These are phyloP conservation scores for Aspergillus fructus DNA, from an alignment of 2,329 filamentous ascomycete species.

Conservation along the genomic window DNA sequence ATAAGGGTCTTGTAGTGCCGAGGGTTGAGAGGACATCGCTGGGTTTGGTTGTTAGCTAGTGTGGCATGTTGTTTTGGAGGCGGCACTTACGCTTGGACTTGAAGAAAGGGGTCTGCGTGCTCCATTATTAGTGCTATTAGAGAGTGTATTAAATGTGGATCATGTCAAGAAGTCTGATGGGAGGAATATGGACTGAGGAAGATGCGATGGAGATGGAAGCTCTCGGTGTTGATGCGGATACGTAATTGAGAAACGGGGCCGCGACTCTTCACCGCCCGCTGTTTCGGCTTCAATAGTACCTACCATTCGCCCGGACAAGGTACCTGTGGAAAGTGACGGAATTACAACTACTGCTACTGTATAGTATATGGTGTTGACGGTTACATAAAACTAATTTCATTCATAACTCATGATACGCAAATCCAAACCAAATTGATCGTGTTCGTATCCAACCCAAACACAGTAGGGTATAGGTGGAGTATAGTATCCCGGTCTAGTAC, in stretches of 20 bases:
- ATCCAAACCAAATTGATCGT: neutral
- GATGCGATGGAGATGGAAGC: neutral
- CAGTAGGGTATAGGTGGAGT: neutral
- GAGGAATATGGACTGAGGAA: neutral
- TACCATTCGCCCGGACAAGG: neutral
- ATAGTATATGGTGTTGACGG: neutral
- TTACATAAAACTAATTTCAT: neutral
- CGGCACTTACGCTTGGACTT: conserved; percentile 45
- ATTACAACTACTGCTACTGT: neutral
- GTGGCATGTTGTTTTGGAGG: neutral
- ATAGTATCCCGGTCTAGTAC: conserved; percentile 1
- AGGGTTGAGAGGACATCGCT: conserved; percentile 89
- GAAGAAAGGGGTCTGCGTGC: conserved; percentile 47
- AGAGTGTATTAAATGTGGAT: neutral
- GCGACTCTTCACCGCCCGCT: neutral
- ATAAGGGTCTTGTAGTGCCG: conserved; percentile 76
- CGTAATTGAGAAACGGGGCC: neutral
- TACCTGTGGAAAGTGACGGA: no score
- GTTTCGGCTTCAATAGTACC: neutral
- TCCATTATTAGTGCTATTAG: conserved; percentile 29
- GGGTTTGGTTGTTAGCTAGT: conserved; percentile 16
- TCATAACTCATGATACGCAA: conserved; percentile 8
- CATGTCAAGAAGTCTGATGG: neutral
- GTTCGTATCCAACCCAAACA: conserved; percentile 2
- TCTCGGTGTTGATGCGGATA: neutral